Base-by-base conservation (phyloP, 345 rosid genomes). In the Salix purpurea region DNA sequence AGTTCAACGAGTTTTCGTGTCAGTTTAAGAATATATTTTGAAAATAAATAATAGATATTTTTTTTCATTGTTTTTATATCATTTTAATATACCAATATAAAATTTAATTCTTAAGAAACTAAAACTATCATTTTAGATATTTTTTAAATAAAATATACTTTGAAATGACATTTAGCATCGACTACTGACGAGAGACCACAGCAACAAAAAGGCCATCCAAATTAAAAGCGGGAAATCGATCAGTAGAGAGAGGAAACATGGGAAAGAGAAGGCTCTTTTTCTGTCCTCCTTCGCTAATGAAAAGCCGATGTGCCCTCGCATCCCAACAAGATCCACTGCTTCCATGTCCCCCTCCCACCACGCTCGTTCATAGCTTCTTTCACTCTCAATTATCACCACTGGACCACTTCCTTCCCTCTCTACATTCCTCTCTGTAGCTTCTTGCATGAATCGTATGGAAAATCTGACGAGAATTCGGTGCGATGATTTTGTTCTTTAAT, bases 241-340 rank as follows among this genome's bases (percentile, higher is more conserved):
- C 68, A 65, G 2, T 30, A 6, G 39, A 34, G 39, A 5, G 40
- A 65, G 5, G 68, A 32, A 32, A 30, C 26, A 37, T 36, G 69
- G 42, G 69, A 36, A 66, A 34, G 69, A 36, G 40, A 66, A 3
- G 40, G 69, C 40, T 37, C 69, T 8, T 36, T 36, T 66, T 36
- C 7, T 2, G 46, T 9, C 69, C 40, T 36, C 69, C n/a, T 19
- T 8, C 36, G 4, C 11, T 19, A 14, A 19, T 66, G 69, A 16
- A 30, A 66, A 78, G 74, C 52, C 23, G 70, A 71, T 91, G 96
- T 91, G 87, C 78, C 96, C 90, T 84, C 82, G 54, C 79, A 84
- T 77, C 90, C 96, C 90, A 80, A 87, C 97, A 91, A 10, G 56
- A 26, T 60, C 40, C 79, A 69, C 92, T 83, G 92, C 80, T 82